Evolutionary conservation across 169 alveolate species (phyloP), one percentile per base, ranked within the genome.

Genomic region (Plasmodium vinckei): DNA sequence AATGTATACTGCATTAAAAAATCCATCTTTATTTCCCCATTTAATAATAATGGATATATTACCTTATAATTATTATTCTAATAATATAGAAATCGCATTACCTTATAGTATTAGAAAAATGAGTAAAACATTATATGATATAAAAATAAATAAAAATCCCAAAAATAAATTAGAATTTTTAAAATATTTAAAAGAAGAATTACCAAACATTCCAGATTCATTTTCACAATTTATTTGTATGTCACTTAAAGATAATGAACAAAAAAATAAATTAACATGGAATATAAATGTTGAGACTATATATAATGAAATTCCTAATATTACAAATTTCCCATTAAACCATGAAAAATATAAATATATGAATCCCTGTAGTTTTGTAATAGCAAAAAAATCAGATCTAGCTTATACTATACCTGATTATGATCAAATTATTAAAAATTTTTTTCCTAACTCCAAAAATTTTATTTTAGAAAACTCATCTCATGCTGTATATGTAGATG

Each of bases 211-310:
- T 54, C 59, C 90, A 9, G 60, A 59, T 27, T 27, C 90, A 25
- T 82, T 82, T 53, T 71, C 77, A 12, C 70, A 68, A 51, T 82
- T 82, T 71, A 19, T 82, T 25, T 82, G 90, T 71, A 57, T 61
- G 72, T 82, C 90, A 13, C 72, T 82, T 27, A 61, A 23, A 25
- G 90, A 82, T 9, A 61, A 61, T 21, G 23, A 15, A 25, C 72
- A 21, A 17, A 23, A 68, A 82, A 72, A 72, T 72, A 54, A 65
- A 61, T 61, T 82, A n/a, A 47, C 42, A 17, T 82, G 90, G 90
- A 82, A 82, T 67, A 82, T 82, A 53, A 82, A 82, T 71, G 84
- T 82, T 9, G 86, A 82, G 1, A 59, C 90, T 39, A 82, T 82
- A 19, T 68, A 47, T 59, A 82, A 47, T 13, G 90, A 82, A 56